Evolutionary conservation across 768 basidiomycete species (phyloP).

Genomic region (Podaxis mareebaensis): DNA sequence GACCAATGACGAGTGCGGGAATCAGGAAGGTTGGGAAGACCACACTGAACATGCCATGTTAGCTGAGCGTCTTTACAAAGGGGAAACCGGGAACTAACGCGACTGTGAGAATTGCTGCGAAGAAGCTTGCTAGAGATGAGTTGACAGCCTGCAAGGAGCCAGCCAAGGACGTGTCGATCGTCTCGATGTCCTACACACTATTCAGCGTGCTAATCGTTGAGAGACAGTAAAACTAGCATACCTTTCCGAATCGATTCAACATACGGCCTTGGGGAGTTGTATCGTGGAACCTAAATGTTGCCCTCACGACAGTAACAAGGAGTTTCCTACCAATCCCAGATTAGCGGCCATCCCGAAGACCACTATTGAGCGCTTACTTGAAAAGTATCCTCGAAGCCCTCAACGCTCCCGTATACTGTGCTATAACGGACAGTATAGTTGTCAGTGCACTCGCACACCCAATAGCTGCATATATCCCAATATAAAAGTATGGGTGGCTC

Average conservation of each 20-base stretch:
- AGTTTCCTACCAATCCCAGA: constrained; percentile 41
- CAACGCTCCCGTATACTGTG: constrained; percentile 63
- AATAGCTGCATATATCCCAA: constrained; percentile 66
- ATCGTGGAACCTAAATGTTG: constrained; percentile 86
- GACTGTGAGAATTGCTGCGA: constrained; percentile 72
- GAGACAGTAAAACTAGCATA: constrained; percentile 19
- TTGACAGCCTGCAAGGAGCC: constrained; percentile 75
- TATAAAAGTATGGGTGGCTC: constrained; percentile 69
- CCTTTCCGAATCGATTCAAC: constrained; percentile 83
- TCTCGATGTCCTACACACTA: constrained; percentile 68
- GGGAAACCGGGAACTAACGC: constrained; percentile 44
- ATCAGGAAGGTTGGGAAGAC: constrained; percentile 85
- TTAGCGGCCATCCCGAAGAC: background rate
- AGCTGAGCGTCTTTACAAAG: constrained; percentile 3
- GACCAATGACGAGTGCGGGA: constrained; percentile 74
- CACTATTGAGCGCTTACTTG: constrained; percentile 28
- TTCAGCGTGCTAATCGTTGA: background rate
- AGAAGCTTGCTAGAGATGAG: constrained; percentile 73
- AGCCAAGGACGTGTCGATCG: constrained; percentile 75
- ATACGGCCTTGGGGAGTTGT: constrained; percentile 81
- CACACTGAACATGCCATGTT: constrained; percentile 35
- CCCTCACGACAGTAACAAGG: constrained; percentile 68
- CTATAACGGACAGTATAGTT: constrained; percentile 44
- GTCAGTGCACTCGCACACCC: constrained; percentile 50
- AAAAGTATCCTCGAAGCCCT: constrained; percentile 48